These are phyloP conservation scores for Helianthus annuus DNA, from an alignment of 129 eudicot genomes.

Conservation along the genomic window DNA sequence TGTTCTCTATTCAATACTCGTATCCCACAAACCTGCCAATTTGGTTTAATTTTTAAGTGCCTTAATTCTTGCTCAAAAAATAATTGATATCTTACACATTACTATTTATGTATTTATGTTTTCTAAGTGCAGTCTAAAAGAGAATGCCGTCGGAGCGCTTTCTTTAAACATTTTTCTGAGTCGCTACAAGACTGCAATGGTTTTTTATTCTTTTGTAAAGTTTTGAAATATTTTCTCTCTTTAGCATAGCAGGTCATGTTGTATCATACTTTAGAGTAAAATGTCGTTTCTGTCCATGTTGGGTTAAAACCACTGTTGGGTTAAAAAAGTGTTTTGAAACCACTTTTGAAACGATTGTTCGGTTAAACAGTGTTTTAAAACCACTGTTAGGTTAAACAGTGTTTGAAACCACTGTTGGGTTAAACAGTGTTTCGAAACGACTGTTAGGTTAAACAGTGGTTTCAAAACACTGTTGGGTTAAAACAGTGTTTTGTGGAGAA, in stretches of 20 bases:
- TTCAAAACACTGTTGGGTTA: no score
- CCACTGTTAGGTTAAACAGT: no score
- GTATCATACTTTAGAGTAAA: background rate
- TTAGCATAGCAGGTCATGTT: slow-evolving; percentile 13
- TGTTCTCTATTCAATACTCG: slow-evolving; percentile 4
- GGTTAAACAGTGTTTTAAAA: no score
- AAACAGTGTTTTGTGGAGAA: no score
- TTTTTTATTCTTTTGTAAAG: slow-evolving; percentile 20
- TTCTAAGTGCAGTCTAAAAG: slow-evolving; percentile 57
- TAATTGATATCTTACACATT: slow-evolving; percentile 7
- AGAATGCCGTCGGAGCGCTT: slow-evolving; percentile 84
- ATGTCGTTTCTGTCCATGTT: no score
- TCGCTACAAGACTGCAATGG: slow-evolving; percentile 95
- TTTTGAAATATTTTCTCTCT: background rate
- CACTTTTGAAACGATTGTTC: no score
- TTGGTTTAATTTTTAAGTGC: slow-evolving; percentile 16
- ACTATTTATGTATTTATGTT: background rate
- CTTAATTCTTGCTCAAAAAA: slow-evolving; percentile 11
- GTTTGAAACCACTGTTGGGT: no score
- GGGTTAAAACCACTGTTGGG: no score
- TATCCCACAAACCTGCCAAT: slow-evolving; percentile 14
- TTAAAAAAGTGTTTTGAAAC: no score
- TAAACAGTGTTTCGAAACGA: no score
- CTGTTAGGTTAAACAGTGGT: no score
- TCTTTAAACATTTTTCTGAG: slow-evolving; percentile 91